Evolutionary conservation across 2,329 filamentous ascomycete genomes (phyloP).

Genomic region (Hymenoscyphus albidus): DNA sequence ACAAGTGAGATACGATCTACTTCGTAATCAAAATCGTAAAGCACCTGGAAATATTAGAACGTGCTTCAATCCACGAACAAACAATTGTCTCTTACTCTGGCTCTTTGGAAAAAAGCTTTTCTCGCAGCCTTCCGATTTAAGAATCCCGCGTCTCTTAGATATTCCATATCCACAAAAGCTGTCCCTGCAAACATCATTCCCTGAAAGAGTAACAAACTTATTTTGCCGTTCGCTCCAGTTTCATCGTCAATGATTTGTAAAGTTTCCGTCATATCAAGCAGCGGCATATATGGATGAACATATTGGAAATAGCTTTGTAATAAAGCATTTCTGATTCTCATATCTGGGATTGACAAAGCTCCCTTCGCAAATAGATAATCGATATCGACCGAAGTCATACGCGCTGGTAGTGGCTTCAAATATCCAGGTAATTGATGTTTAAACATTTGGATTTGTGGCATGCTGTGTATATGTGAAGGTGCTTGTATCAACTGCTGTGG

Average conservation of each 20-base stretch:
- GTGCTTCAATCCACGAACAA: slow-evolving; percentile 8
- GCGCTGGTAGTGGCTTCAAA: slow-evolving; percentile 73
- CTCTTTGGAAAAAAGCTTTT: slow-evolving; percentile 84
- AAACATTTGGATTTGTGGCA: slow-evolving; percentile 7
- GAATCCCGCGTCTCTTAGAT: slow-evolving; percentile 74
- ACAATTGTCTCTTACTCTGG: slow-evolving; percentile 58
- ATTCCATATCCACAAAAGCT: slow-evolving; percentile 79
- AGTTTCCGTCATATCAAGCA: slow-evolving; percentile 66
- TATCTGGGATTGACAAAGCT: slow-evolving; percentile 70
- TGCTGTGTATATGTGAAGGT: background rate
- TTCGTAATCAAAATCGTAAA: slow-evolving; percentile 96
- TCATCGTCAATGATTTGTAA: slow-evolving; percentile 57
- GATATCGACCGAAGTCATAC: slow-evolving; percentile 77
- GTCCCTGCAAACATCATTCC: slow-evolving; percentile 92
- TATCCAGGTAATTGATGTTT: slow-evolving; percentile 53
- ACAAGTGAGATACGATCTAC: slow-evolving; percentile 83
- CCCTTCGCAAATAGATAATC: slow-evolving; percentile 81
- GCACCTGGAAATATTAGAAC: slow-evolving; percentile 48
- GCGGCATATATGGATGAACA: slow-evolving; percentile 90
- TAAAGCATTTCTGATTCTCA: slow-evolving; percentile 71
- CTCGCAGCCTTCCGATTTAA: slow-evolving; percentile 73
- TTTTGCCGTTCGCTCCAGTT: slow-evolving; percentile 66
- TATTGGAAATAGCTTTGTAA: slow-evolving; percentile 81
- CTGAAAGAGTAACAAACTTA: slow-evolving; percentile 86
- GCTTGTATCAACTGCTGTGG: background rate